A percentile compares a stretch with the other conserved stretches of the same genome.
These are phyloP conservation scores for Echria macrotheca DNA, from an alignment of 495 filamentous ascomycete genomes.

Conservation along the genomic window DNA sequence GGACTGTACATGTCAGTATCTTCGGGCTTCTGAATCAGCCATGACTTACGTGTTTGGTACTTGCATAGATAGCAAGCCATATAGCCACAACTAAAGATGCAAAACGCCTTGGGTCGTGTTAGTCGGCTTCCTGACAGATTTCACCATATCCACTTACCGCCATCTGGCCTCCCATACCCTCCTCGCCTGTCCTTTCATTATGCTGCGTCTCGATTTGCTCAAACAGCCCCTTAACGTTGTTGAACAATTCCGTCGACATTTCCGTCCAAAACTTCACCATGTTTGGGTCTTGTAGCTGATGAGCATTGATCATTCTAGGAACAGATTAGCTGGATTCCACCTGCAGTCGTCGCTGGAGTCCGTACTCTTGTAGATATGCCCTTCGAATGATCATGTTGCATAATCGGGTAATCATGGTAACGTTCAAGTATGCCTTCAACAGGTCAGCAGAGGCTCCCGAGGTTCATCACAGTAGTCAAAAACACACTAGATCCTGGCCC, in stretches of 20 bases:
- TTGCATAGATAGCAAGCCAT: slow-evolving; percentile 43
- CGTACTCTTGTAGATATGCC: slow-evolving; percentile 43
- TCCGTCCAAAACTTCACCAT: slow-evolving; percentile 33
- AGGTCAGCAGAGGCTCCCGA: no score
- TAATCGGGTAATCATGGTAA: slow-evolving; percentile 44
- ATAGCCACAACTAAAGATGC: slow-evolving; percentile 46
- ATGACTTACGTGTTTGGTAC: slow-evolving; percentile 36
- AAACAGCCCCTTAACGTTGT: slow-evolving; percentile 40
- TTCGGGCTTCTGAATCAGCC: neutral
- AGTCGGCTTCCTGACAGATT: neutral
- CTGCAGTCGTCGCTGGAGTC: neutral
- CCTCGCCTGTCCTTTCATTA: slow-evolving; percentile 32
- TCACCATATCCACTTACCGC: slow-evolving; percentile 28
- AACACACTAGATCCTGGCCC: slow-evolving; percentile 36
- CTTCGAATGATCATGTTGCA: slow-evolving; percentile 48
- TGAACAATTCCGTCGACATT: slow-evolving; percentile 44
- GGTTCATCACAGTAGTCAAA: neutral
- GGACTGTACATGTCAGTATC: slow-evolving; percentile 25
- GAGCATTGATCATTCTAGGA: slow-evolving; percentile 35
- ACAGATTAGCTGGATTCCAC: no score
- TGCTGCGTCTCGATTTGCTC: slow-evolving; percentile 45
- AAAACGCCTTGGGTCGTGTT: slow-evolving; percentile 34
- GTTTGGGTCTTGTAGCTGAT: slow-evolving; percentile 32
- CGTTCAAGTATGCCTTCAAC: slow-evolving; percentile 41
- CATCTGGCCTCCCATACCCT: slow-evolving; percentile 46